These are phyloP conservation scores for Leccinum arenicola DNA, from an alignment of 768 basidiomycete species.

Conservation along the genomic window DNA sequence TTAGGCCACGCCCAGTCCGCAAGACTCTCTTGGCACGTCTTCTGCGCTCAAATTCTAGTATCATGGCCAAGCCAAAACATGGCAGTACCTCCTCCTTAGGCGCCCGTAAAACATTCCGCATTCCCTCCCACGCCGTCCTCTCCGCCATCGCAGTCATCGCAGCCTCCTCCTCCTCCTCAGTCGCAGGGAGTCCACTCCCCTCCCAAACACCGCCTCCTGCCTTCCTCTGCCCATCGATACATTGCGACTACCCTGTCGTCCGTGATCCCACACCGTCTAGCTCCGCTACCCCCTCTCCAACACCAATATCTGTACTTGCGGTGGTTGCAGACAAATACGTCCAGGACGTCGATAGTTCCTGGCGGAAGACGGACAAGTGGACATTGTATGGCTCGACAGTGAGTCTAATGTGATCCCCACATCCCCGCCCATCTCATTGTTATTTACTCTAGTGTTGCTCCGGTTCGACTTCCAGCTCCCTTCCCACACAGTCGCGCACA, in stretches of 20 bases:
- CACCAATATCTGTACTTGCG: constrained; percentile 4
- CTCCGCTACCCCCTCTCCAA: constrained; percentile 11
- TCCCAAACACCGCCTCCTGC: constrained; percentile 41
- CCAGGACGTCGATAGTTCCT: constrained; percentile 50
- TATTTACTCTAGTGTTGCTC: constrained; percentile 17
- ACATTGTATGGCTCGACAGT: constrained; percentile 72
- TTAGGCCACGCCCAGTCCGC: constrained; percentile 33
- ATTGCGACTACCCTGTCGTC: constrained; percentile 7
- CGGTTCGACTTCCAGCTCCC: constrained; percentile 2
- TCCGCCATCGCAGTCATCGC: constrained; percentile 57
- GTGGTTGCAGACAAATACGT: constrained; percentile 55
- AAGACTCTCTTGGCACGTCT: constrained; percentile 39
- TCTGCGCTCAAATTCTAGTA: constrained; percentile 31
- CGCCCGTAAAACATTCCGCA: neutral
- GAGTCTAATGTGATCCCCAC: constrained; percentile 31
- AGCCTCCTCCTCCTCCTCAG: constrained; percentile 39
- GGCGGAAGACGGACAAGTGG: constrained; percentile 55
- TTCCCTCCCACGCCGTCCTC: constrained; percentile 51
- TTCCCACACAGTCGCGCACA: neutral
- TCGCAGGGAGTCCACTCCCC: constrained; percentile 44
- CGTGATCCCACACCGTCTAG: neutral
- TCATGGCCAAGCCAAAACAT: constrained; percentile 56
- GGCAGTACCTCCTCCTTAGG: constrained; percentile 21
- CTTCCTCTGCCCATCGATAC: constrained; percentile 58
- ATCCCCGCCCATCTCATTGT: neutral